These are phyloP conservation scores for Acanthamoeba sp. DNA, from an alignment of 208 protist species.

Conservation along the genomic window DNA sequence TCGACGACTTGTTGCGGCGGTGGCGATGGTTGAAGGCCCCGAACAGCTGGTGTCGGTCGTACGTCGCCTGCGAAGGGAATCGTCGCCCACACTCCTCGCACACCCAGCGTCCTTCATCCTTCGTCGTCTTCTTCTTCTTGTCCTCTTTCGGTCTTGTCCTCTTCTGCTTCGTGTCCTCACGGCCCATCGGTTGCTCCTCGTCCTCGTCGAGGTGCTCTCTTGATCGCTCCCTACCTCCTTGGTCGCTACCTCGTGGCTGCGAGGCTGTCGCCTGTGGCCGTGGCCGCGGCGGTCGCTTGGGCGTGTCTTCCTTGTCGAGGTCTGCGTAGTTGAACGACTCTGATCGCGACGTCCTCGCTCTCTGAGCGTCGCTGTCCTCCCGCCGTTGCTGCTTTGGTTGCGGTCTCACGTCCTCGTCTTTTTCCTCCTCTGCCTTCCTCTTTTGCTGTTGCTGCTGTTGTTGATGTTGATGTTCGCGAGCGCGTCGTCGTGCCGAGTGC, in stretches of 20 bases:
- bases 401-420: background rate
- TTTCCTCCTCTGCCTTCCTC: background rate
- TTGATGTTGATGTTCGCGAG: background rate
- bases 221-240: background rate
- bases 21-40: background rate
- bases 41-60: background rate
- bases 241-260: background rate
- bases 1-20: background rate
- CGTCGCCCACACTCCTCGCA: background rate
- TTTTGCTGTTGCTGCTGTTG: background rate
- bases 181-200: background rate
- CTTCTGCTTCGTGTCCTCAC: too few relatives aligned
- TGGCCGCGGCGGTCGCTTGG: background rate
- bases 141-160: background rate
- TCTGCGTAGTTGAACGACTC: background rate
- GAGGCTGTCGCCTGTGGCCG: background rate
- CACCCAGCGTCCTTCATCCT: background rate
- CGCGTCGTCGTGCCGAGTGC: background rate
- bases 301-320: background rate
- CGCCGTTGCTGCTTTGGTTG: background rate
- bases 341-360: background rate
- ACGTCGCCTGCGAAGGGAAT: background rate
- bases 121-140: background rate
- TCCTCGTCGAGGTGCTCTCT: background rate
- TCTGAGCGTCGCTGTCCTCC: background rate